phyloP scores from a whole-genome alignment of 306 rosid species.

The Hippophae gyantsensis region DNA sequence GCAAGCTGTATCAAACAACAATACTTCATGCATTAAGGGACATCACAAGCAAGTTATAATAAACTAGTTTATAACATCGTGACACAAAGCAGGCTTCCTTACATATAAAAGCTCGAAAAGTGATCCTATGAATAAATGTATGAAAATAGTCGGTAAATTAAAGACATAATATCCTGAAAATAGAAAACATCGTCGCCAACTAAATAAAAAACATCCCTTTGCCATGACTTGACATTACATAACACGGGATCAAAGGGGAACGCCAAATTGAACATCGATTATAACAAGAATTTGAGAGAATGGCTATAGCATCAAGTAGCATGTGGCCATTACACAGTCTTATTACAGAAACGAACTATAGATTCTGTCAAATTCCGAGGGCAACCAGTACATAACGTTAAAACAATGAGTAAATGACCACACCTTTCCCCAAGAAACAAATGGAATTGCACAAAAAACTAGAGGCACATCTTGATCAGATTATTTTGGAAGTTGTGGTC shows the following conservation, averaged over 20 bases:
- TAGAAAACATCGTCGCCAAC: conserved; percentile 5
- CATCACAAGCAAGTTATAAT: conserved; percentile 3
- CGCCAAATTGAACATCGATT: background rate
- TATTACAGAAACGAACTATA: background rate
- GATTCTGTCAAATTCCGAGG: conserved; percentile 2
- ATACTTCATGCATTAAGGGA: background rate
- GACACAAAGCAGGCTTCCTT: too few species aligned
- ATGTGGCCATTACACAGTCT: background rate
- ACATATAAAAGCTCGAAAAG: too few species aligned
- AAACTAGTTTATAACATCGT: too few species aligned
- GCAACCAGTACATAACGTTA: conserved; percentile 18
- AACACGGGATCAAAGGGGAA: conserved; percentile 14
- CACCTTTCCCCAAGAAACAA: conserved; percentile 3
- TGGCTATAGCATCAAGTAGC: background rate
- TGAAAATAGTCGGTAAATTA: background rate
- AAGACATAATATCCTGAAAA: conserved; percentile 10
- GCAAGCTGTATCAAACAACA: conserved; percentile 8
- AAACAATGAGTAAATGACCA: conserved; percentile 15
- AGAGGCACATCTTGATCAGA: conserved; percentile 37
- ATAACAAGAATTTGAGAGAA: background rate
- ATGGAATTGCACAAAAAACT: conserved; percentile 7
- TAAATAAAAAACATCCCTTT: background rate
- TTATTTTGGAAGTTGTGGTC: conserved; percentile 1
- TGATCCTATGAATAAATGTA: background rate
- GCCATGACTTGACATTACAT: conserved; percentile 3